Base-by-base conservation (phyloP, 805 yeast genomes). In the Kuraishia piskuri region DNA sequence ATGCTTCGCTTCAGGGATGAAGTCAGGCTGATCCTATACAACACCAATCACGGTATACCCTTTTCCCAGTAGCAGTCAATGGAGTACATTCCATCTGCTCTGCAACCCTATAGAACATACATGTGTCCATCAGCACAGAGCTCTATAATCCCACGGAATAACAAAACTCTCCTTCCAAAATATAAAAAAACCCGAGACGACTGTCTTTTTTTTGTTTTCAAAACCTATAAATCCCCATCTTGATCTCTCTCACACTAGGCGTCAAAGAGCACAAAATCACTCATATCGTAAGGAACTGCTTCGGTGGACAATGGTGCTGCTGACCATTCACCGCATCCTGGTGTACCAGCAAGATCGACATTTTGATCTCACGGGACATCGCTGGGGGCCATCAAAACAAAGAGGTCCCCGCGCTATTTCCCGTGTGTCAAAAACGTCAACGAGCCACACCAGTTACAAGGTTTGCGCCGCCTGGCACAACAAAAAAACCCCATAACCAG, bases 271-370 rank as follows among this genome's bases (percentile, higher is more conserved):
- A 52, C 54, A 49, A 52, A 52, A 24, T 52, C 54, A 22, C 49
- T 47, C 19, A 52, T 40, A n/a, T 52, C 54, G 26, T 48, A 52
- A 25, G 36, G 47, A 31, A 47, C 20, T 21, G 14, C 19, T n/a
- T 40, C 21, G 17, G 50, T 48, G 46, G 48, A 12, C 40, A 52
- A 52, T 52, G 54, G 54, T 52, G 54, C 54, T 52, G 54, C 54
- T 36, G 54, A 52, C 54, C 54, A 44, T 31, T 48, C 21, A 14
- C 23, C 46, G 22, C 40, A 31, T 12, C 40, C 40, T 31, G 40
- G 40, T 50, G 26, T 22, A 24, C 46, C 19, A 22, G 50, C 10
- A 23, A 47, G 24, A 47, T 47, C 50, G 10, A 20, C 7, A 3
- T 6, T 20, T 10, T 25, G 31, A 7, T 31, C 40, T 31, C 40